phyloP scores from a whole-genome alignment of 108 stramenopile genomes.

The Epipyxis sp. region DNA sequence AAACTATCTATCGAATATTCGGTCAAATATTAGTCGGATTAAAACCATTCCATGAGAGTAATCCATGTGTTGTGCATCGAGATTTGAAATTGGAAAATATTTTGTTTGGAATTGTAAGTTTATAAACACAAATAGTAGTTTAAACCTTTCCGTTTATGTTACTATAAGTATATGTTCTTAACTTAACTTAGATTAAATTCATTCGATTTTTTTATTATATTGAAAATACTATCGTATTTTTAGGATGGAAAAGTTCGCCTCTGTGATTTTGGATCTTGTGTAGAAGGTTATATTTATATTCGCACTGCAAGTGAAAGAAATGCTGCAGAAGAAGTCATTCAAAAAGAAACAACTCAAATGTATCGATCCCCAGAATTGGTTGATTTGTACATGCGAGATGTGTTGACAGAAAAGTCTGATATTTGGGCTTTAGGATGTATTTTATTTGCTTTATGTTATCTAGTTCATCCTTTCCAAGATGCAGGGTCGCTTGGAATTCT shows the following conservation, averaged over 20 bases:
- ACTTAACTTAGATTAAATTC: no score
- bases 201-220: no score
- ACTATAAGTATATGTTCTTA: background rate
- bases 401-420: slow-evolving; percentile 75
- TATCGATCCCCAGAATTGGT: slow-evolving; percentile 94
- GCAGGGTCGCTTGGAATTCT: slow-evolving; percentile 84
- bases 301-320: slow-evolving; percentile 62
- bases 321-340: slow-evolving; percentile 77
- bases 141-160: background rate
- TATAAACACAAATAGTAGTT: background rate
- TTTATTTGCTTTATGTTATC: slow-evolving; percentile 73
- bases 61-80: slow-evolving; percentile 44
- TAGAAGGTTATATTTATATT: slow-evolving; percentile 76
- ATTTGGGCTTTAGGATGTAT: slow-evolving; percentile 92
- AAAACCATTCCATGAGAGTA: slow-evolving; percentile 52
- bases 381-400: slow-evolving; percentile 78
- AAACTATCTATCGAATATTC: slow-evolving; percentile 28
- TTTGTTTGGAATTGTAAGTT: slow-evolving; percentile 48
- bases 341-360: slow-evolving; percentile 91
- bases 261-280: slow-evolving; percentile 85
- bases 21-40: slow-evolving; percentile 45
- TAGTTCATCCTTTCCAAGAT: slow-evolving; percentile 80
- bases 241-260: slow-evolving; percentile 42
- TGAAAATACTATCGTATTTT: no score
- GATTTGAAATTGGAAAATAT: slow-evolving; percentile 67